A percentile compares a stretch with the other conserved stretches of the same genome.
phyloP scores from a whole-genome alignment of 257 asterid species.

The Sherardia arvensis region DNA sequence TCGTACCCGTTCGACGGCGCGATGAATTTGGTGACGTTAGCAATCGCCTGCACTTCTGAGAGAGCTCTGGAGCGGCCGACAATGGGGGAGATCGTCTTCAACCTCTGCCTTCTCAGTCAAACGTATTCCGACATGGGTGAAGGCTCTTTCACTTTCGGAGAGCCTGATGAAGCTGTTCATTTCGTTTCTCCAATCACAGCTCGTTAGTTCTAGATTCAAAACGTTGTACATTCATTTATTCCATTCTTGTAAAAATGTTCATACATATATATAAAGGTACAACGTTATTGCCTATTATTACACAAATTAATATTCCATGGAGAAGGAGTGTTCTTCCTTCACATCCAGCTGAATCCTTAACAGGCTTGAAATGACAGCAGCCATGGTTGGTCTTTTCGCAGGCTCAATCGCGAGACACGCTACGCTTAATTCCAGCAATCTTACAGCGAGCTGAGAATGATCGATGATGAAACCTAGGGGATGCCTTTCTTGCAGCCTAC shows the following conservation, averaged over 20 bases:
- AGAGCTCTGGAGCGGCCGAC: conserved; percentile 48
- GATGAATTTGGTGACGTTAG: conserved; percentile 54
- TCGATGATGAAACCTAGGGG: conserved; percentile 56
- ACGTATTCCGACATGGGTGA: conserved; percentile 41
- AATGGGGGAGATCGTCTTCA: conserved; percentile 62
- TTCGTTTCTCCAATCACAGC: conserved; percentile 40
- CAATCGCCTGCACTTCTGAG: conserved; percentile 58
- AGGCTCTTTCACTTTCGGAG: conserved; percentile 32
- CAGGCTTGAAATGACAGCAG: conserved; percentile 37
- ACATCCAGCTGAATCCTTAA: conserved; percentile 48
- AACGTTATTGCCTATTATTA: not conserved
- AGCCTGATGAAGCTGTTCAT: conserved; percentile 37
- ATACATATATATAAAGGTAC: not conserved
- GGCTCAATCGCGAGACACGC: conserved; percentile 48
- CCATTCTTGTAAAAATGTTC: not conserved
- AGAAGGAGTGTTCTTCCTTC: conserved; percentile 17
- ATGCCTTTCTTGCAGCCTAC: conserved; percentile 44
- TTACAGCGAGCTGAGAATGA: conserved; percentile 35
- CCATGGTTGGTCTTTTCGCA: conserved; percentile 37
- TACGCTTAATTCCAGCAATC: conserved; percentile 32
- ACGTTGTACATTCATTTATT: not conserved
- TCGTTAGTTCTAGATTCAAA: conserved; percentile 19
- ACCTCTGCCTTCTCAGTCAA: conserved; percentile 43
- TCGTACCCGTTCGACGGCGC: conserved; percentile 52
- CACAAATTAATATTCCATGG: conserved; percentile 11